These are phyloP conservation scores for Coniochaeta pulveracea DNA, from an alignment of 2,329 filamentous ascomycete genomes.

Conservation along the genomic window DNA sequence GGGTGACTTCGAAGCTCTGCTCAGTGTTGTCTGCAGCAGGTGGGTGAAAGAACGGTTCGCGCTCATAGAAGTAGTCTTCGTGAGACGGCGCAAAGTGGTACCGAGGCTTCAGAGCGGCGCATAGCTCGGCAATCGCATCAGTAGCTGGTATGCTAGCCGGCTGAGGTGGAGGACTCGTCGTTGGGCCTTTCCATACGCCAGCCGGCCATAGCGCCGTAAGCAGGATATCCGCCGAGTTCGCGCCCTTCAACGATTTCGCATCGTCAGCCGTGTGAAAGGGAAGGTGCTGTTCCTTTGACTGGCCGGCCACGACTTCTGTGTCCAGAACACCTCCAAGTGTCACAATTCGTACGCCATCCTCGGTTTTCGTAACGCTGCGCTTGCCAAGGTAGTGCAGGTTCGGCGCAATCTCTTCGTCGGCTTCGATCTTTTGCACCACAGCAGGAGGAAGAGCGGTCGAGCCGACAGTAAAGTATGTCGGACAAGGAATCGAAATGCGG, in stretches of 20 bases:
- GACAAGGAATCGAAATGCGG: constrained; percentile 62
- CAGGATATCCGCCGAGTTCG: constrained; percentile 73
- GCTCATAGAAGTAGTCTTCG: constrained; percentile 64
- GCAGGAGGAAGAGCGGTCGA: constrained; percentile 56
- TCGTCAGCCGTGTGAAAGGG: constrained; percentile 70
- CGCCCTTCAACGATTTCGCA: constrained; percentile 62
- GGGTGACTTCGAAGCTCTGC: constrained; percentile 50
- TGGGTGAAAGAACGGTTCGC: constrained; percentile 81
- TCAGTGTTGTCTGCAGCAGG: constrained; percentile 28
- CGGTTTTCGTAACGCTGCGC: constrained; percentile 76
- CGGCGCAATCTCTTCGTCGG: constrained; percentile 66
- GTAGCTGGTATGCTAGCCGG: constrained; percentile 39
- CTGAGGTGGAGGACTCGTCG: constrained; percentile 40
- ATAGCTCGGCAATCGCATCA: constrained; percentile 68
- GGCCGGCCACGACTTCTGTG: constrained; percentile 44
- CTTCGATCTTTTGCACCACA: constrained; percentile 63
- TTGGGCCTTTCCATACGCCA: constrained; percentile 57
- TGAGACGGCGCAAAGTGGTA: constrained; percentile 76
- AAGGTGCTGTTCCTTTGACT: constrained; percentile 62
- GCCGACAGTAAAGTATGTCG: constrained; percentile 86
- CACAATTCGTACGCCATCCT: constrained; percentile 82
- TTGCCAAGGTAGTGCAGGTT: constrained; percentile 88
- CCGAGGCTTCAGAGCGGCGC: constrained; percentile 68
- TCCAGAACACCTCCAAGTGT: constrained; percentile 67
- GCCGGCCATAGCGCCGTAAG: constrained; percentile 81